A percentile compares a stretch with the other conserved stretches of the same genome.
phyloP scores from a whole-genome alignment of 1,139 yeast species.

The Scheffersomyces lignicola region DNA sequence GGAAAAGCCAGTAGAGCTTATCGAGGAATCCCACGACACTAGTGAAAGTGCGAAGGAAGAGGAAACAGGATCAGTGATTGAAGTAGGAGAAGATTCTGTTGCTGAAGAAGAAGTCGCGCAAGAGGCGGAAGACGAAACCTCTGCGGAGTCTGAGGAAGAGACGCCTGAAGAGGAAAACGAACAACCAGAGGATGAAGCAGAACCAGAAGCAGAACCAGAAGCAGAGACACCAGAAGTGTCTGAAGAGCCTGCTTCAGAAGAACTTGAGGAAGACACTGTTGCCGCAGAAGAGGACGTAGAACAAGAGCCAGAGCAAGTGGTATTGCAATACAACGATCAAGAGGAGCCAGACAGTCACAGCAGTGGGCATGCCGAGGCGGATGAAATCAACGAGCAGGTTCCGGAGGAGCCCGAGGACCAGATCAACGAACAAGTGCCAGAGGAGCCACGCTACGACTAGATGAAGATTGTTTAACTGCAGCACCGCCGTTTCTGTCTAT shows the following conservation, averaged over 20 bases:
- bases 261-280: conserved; percentile 4
- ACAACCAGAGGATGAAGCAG: conserved; percentile 3
- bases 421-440: not conserved
- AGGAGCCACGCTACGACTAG: not conserved
- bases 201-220: conserved; percentile 2
- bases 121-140: conserved; percentile 1
- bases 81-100: conserved; percentile 5
- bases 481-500: too few relatives aligned
- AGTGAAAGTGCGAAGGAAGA: conserved; percentile 8
- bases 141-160: conserved; percentile 3
- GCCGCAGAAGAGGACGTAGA: not conserved
- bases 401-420: not conserved
- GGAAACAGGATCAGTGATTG: conserved; percentile 6
- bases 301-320: not conserved
- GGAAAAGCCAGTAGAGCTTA: conserved; percentile 11
- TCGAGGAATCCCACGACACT: conserved; percentile 9
- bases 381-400: not conserved
- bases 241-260: conserved; percentile 1
- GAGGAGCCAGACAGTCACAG: too few relatives aligned
- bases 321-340: too few relatives aligned
- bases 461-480: too few relatives aligned
- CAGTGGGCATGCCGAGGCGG: too few relatives aligned
- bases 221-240: conserved; percentile 6
- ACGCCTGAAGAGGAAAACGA: not conserved
- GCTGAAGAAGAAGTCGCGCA: conserved; percentile 5